Percentiles rank a stretch among this genome's conserved stretches.
Conservation (phyloP, 345 rosid genomes). For the Citrus glauca region DNA sequence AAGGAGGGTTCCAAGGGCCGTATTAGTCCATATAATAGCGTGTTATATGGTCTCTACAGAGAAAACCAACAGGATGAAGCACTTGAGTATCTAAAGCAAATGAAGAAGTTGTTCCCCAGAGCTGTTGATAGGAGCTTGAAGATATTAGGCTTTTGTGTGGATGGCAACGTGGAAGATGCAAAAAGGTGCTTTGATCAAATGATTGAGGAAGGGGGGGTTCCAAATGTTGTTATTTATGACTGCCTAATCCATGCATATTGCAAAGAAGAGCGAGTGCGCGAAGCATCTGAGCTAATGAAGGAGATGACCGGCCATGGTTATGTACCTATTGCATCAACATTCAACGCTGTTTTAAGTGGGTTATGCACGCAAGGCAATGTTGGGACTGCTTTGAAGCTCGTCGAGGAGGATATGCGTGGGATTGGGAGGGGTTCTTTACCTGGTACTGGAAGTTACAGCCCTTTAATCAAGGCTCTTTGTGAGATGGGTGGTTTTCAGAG, state of each 20-base stretch:
- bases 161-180: conserved; percentile 45
- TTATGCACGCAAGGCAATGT: conserved; percentile 60
- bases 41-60: conserved; percentile 65
- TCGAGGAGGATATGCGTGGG: conserved; percentile 59
- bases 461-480: conserved; percentile 42
- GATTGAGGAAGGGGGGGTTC: conserved; percentile 45
- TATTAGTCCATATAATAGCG: conserved; percentile 60
- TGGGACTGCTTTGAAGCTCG: conserved; percentile 47
- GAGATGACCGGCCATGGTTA: conserved; percentile 45
- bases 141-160: conserved; percentile 48
- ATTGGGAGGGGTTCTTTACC: conserved; percentile 44
- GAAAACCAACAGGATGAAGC: conserved; percentile 57
- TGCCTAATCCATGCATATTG: conserved; percentile 55
- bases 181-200: conserved; percentile 49
- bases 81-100: conserved; percentile 46
- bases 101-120: conserved; percentile 67
- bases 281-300: conserved; percentile 54
- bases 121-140: conserved; percentile 59
- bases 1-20: conserved; percentile 28
- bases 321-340: conserved; percentile 47
- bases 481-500: conserved; percentile 38
- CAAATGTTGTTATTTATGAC: conserved; percentile 52
- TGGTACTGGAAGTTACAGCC: conserved; percentile 40
- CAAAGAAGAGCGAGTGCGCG: conserved; percentile 34
- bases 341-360: conserved; percentile 48